Evolutionary conservation across 2,329 filamentous ascomycete species (phyloP).

Genomic region (Penicillium thymicola): DNA sequence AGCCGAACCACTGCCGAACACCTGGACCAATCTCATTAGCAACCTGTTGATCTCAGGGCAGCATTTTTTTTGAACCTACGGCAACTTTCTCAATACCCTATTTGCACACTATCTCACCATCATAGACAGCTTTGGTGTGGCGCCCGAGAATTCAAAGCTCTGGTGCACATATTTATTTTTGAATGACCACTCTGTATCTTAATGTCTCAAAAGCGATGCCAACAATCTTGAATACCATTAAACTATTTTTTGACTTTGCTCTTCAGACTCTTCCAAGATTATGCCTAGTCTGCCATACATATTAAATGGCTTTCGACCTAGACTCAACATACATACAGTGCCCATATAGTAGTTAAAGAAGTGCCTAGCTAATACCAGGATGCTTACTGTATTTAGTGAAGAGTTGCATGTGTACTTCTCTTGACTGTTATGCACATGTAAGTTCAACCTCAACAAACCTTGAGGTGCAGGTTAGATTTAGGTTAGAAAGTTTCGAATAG

Average conservation of each 20-base stretch:
- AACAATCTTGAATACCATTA: background rate
- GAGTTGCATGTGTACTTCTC: no score
- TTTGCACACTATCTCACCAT: background rate
- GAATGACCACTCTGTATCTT: conserved; percentile 4
- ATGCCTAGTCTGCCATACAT: background rate
- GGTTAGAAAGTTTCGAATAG: no score
- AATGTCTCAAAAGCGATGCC: conserved; percentile 5
- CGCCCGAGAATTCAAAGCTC: background rate
- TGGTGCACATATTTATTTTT: conserved; percentile 1
- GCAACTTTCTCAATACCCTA: background rate
- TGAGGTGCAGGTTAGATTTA: no score
- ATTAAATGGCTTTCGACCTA: background rate
- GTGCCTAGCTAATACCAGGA: no score
- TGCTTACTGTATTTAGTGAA: no score
- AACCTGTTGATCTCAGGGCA: background rate
- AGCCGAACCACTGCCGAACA: background rate
- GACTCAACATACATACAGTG: background rate
- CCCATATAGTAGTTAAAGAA: background rate
- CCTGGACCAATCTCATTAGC: no score
- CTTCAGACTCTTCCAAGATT: background rate
- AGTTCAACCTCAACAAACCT: no score
- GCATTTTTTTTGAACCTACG: background rate
- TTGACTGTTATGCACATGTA: no score
- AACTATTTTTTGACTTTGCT: background rate
- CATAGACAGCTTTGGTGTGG: background rate